phyloP scores from a whole-genome alignment of 176 grass and related monocot species.

The Canna indica region DNA sequence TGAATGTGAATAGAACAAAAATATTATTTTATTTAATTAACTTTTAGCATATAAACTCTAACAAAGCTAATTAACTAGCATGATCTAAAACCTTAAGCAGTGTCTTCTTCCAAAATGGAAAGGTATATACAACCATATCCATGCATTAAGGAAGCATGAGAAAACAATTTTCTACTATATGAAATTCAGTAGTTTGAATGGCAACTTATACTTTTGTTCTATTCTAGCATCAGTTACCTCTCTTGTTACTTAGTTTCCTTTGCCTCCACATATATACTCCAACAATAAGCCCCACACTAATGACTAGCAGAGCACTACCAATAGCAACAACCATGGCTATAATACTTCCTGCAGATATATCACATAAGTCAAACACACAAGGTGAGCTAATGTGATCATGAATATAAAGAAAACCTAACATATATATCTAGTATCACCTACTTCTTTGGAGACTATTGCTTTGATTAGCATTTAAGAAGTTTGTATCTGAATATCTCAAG shows the following conservation, averaged over 20 bases:
- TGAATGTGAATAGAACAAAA: not conserved
- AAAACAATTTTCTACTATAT: not conserved
- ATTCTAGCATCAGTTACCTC: not conserved
- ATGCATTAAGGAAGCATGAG: not conserved
- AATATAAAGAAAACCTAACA: not conserved
- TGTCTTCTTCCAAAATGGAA: not conserved
- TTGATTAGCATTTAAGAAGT: conserved; percentile 5
- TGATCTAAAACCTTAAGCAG: not conserved
- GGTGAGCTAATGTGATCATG: not conserved
- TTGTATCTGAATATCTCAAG: conserved; percentile 14
- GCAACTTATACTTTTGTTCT: not conserved
- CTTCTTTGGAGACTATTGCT: not conserved
- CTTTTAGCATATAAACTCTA: not conserved
- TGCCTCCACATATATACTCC: not conserved
- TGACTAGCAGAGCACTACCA: not conserved
- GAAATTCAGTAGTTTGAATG: not conserved
- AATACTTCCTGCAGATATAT: not conserved
- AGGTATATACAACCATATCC: not conserved
- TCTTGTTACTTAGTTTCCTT: conserved; percentile 7
- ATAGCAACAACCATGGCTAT: conserved; percentile 1
- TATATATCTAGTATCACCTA: not conserved
- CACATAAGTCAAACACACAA: not conserved
- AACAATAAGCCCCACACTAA: not conserved
- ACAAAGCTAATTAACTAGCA: not conserved
- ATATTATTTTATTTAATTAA: no score